These are phyloP conservation scores for Xylaria nigripes DNA, from an alignment of 495 filamentous ascomycete genomes.

Conservation along the genomic window DNA sequence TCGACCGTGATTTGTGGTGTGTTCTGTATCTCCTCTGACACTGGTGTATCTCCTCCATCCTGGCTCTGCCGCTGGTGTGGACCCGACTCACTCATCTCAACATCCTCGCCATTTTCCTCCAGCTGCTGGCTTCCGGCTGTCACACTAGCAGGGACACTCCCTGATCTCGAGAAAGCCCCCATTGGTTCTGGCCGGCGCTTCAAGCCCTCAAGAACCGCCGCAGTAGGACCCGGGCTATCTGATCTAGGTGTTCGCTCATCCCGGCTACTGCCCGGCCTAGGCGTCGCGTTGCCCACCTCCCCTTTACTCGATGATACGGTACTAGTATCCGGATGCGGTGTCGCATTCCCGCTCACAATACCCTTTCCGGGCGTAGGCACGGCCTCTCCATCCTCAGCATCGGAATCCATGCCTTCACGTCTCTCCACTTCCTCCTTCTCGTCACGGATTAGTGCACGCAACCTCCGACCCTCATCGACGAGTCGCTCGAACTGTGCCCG, in stretches of 20 bases:
- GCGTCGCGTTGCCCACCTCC: conserved; percentile 38
- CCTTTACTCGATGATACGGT: conserved; percentile 21
- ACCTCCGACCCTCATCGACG: conserved; percentile 80
- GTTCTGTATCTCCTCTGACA: conserved; percentile 31
- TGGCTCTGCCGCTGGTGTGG: conserved; percentile 38
- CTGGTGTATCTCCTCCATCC: conserved; percentile 29
- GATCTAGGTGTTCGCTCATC: conserved; percentile 60
- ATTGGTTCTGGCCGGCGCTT: conserved; percentile 40
- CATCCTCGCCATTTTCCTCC: conserved; percentile 61
- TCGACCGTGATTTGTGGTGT: conserved; percentile 45
- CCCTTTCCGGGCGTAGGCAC: conserved; percentile 37
- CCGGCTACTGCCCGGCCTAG: conserved; percentile 35
- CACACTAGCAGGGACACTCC: conserved; percentile 37
- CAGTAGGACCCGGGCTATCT: conserved; percentile 35
- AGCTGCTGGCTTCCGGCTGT: conserved; percentile 32
- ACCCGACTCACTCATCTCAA: conserved; percentile 40
- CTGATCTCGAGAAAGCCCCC: conserved; percentile 39
- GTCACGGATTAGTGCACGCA: conserved; percentile 79
- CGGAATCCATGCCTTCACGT: conserved; percentile 75
- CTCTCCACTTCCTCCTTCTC: conserved; percentile 83
- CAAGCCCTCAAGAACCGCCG: conserved; percentile 18
- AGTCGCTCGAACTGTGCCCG: conserved; percentile 83
- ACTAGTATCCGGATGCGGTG: conserved; percentile 34
- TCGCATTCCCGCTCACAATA: conserved; percentile 30
- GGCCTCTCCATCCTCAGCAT: conserved; percentile 56